These are phyloP conservation scores for Colletotrichum simmondsii DNA, from an alignment of 2,329 filamentous ascomycete species.

Conservation along the genomic window DNA sequence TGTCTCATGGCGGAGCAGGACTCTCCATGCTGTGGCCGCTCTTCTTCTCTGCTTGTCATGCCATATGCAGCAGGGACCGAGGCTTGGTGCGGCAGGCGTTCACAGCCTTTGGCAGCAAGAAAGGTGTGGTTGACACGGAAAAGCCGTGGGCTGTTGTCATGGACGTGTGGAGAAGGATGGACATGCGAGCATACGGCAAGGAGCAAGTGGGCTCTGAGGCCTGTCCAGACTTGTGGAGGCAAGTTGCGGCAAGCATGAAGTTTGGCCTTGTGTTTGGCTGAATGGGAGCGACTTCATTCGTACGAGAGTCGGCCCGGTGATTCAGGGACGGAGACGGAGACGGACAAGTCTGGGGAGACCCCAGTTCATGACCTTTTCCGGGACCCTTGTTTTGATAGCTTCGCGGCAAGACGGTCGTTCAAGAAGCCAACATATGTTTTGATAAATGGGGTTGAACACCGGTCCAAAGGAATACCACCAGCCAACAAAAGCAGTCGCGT, in stretches of 20 bases:
- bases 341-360: background rate
- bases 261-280: constrained; percentile 33
- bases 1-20: constrained; percentile 29
- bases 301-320: background rate
- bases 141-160: constrained; percentile 33
- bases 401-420: background rate
- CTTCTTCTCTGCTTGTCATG: constrained; percentile 33
- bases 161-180: constrained; percentile 33
- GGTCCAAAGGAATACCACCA: background rate
- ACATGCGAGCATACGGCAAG: constrained; percentile 32
- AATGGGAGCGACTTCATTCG: background rate
- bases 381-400: background rate
- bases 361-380: background rate
- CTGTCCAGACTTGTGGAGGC: constrained; percentile 29
- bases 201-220: constrained; percentile 23
- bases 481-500: background rate
- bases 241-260: constrained; percentile 31
- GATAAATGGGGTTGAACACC: background rate
- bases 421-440: background rate
- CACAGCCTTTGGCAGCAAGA: constrained; percentile 26
- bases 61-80: constrained; percentile 32
- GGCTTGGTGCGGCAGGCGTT: constrained; percentile 35
- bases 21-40: constrained; percentile 32
- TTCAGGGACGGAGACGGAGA: background rate
- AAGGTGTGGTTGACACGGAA: constrained; percentile 29